Evolutionary conservation across 148 eudicot species (phyloP), one percentile per base, ranked within the genome.

Genomic region (Salicornia ramosissima): DNA sequence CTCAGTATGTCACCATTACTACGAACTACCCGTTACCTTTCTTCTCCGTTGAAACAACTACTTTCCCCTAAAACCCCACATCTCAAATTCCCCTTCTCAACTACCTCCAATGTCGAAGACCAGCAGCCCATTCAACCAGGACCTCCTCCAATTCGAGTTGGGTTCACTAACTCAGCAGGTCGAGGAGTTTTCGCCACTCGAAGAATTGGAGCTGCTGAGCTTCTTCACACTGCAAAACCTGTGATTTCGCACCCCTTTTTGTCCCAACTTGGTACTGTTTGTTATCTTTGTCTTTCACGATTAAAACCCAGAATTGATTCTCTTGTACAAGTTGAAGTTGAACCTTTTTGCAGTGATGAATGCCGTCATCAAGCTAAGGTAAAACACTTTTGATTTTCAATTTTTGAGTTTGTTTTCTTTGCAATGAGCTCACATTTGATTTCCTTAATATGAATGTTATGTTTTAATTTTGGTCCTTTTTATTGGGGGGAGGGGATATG

Each of bases 221-320:
- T 93, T 65, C 87, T 93, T 65, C 98, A 93, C 81, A 83, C 96
- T 0, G 98, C 92, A 14, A 78, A 84, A 60, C 96, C 98, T 62
- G 19, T 81, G 10, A 73, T 93, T 60, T 83, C 90, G 59, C 96
- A 93, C 73, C 96, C 97, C 63, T 78, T 82, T 74, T 77, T 90
- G 60, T 57, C 88, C 6, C 63, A 71, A 64, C 34, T 78, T 61
- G 53, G 71, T 34, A 25, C 40, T 54, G 86, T 83, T 65, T 93
- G 98, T 74, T 88, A 90, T 73, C 75, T 83, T 43, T 93, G 98
- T 71, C 88, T 93, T 31, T 74, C 72, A 53, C 77, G 65, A 28
- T 68, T 82, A 43, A 75, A 26, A 26, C 45, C 71, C 28, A 42
- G 36, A 19, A 57, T 55, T 15, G 55, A 42, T 57, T 26, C 68